A percentile compares a stretch with the other conserved stretches of the same genome.
Evolutionary conservation across 2,329 filamentous ascomycete species (phyloP).

Genomic region (Beauveria australis): DNA sequence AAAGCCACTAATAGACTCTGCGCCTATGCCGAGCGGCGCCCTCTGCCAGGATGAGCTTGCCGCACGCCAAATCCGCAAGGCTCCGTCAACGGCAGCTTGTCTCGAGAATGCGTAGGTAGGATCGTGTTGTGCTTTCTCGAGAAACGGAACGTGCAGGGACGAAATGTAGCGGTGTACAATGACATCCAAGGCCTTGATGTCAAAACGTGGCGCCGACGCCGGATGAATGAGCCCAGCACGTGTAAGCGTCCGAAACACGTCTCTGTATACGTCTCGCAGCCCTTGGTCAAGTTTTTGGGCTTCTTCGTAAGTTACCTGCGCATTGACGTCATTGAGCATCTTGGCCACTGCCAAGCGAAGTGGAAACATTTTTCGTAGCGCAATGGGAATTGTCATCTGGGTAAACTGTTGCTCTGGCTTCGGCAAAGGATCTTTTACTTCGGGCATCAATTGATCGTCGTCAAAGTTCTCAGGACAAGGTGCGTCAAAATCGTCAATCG

Average conservation of each 20-base stretch:
- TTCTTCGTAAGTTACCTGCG: conserved; percentile 32
- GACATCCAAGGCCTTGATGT: conserved; percentile 38
- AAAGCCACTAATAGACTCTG: not conserved
- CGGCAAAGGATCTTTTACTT: conserved; percentile 19
- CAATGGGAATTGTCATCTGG: conserved; percentile 30
- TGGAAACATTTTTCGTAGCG: conserved; percentile 33
- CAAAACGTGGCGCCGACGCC: conserved; percentile 25
- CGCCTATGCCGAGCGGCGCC: not conserved
- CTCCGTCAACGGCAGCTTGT: conserved; percentile 37
- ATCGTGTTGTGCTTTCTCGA: conserved; percentile 29
- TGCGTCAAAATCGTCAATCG: conserved; percentile 38
- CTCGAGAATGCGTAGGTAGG: conserved; percentile 42
- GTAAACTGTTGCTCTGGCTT: conserved; percentile 30
- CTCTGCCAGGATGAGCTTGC: conserved; percentile 19
- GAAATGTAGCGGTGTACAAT: conserved; percentile 46
- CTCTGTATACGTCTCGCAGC: conserved; percentile 34
- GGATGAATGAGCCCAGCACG: conserved; percentile 17
- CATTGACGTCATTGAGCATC: conserved; percentile 34
- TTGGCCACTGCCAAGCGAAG: conserved; percentile 33
- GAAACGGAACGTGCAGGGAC: conserved; percentile 47
- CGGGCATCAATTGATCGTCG: conserved; percentile 35
- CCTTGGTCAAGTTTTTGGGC: conserved; percentile 35
- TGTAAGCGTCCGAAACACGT: conserved; percentile 25
- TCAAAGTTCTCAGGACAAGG: conserved; percentile 39
- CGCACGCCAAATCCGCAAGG: conserved; percentile 37